Conservation (phyloP, 2,329 filamentous ascomycete species). For the Hypomyces perniciosus region DNA sequence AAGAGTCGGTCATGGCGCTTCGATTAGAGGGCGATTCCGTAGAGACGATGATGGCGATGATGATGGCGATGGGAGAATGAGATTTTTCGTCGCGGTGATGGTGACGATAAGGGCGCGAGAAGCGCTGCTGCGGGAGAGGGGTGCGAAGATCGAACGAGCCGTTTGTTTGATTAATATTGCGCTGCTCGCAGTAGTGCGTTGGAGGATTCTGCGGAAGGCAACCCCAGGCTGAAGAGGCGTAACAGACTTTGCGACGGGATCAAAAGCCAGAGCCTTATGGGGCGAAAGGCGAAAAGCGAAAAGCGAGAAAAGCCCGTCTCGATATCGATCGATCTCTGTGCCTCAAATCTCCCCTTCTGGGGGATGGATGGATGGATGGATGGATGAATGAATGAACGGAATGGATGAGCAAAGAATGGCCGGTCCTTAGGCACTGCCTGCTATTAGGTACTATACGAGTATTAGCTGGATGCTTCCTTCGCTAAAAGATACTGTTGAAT, state of each 20-base stretch:
- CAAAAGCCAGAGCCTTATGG: not conserved
- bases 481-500: too few relatives aligned
- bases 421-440: too few relatives aligned
- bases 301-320: not conserved
- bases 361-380: too few relatives aligned
- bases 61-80: not conserved
- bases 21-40: not conserved
- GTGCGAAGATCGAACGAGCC: not conserved
- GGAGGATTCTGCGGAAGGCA: slow-evolving; percentile 3
- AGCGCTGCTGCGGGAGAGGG: not conserved
- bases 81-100: not conserved
- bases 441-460: too few relatives aligned
- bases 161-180: not conserved
- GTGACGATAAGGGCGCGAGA: not conserved
- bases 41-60: not conserved
- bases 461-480: too few relatives aligned
- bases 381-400: too few relatives aligned
- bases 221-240: too few relatives aligned
- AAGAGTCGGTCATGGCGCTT: slow-evolving; percentile 31
- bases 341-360: too few relatives aligned
- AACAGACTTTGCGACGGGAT: not conserved
- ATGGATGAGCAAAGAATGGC: too few relatives aligned
- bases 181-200: not conserved
- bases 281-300: not conserved
- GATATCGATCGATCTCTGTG: too few relatives aligned